Evolutionary conservation across 495 filamentous ascomycete species (phyloP), one percentile per base, ranked within the genome.

Genomic region (Cercophora newfieldiana): DNA sequence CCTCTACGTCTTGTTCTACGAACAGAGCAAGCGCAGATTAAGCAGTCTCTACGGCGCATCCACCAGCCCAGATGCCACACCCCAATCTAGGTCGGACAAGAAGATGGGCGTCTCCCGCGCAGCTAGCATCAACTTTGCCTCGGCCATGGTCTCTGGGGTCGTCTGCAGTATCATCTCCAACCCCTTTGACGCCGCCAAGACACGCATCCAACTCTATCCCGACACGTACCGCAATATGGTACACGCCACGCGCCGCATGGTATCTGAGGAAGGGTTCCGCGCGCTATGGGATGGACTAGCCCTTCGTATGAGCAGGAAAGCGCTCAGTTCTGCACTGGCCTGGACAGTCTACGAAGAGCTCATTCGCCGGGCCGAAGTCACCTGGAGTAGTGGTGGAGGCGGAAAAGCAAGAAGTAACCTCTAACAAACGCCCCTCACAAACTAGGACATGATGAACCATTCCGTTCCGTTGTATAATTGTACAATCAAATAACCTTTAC

Each of bases 291-390:
- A 95, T 74, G 95, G 95, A 3, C 74, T 99, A 59, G 93, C 87
- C 28, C 77, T 99, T 71, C 86, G 95, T 60, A 96, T 97, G 82
- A 89, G 86, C 33, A 84, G 95, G 68, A 99, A 99, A 80, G 96
- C 94, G 18, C 72, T 97, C 5, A 97, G 93, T 72, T 91, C 87
- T 44, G 96, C 95, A 28, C 82, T 98, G 66, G 93, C 93, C 7
- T 99, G 95, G 95, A 97, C 94, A 21, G 82, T 97, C 24, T 99
- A 99, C 73, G 95, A 99, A 79, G 94, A 97, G 75, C 76, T 97
- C 64, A 88, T 99, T 67, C 79, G 94, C 37, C 74, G 83, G 63
- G 92, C 90, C 16, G 92, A 96, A 80, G 83, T 75, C 58, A 83
- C 81, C 19, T 89, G 88, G 83, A 59, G 31, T 26, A 56, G 57